phyloP scores from a whole-genome alignment of 306 rosid species.

The Begonia loranthoides region DNA sequence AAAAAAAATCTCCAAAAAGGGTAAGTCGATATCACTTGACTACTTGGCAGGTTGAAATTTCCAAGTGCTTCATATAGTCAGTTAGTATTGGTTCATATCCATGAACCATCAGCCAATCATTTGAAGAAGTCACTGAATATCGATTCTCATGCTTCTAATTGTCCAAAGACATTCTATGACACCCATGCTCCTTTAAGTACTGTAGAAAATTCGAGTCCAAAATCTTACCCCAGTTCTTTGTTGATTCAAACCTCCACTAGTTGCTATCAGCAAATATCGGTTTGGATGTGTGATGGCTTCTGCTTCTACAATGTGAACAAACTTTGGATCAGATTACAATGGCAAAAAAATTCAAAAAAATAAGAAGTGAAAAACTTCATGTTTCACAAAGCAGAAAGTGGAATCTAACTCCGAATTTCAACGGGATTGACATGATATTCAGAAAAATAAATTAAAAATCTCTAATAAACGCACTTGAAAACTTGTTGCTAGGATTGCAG shows the following conservation, averaged over 20 bases:
- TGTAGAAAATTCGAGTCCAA: conserved; percentile 9
- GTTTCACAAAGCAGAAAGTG: neutral
- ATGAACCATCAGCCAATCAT: too few relatives aligned
- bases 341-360: neutral
- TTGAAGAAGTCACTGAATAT: too few relatives aligned
- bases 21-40: too few relatives aligned
- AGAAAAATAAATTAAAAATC: neutral
- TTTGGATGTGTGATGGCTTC: conserved; percentile 33
- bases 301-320: conserved; percentile 39
- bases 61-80: too few relatives aligned
- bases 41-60: too few relatives aligned
- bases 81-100: too few relatives aligned
- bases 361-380: neutral
- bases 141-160: neutral
- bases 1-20: too few relatives aligned
- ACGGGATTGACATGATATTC: neutral
- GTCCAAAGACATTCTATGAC: too few relatives aligned
- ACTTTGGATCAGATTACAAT: conserved; percentile 9
- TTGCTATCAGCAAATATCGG: conserved; percentile 76
- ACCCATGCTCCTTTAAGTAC: neutral
- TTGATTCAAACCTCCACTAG: conserved; percentile 98
- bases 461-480: conserved; percentile 49
- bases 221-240: conserved; percentile 90
- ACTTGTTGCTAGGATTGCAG: conserved; percentile 65
- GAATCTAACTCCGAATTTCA: neutral